Evolutionary conservation across 164 flowering plant genomes (phyloP), one percentile per base, ranked within the genome.

Genomic region (Umbilicus rupestris): DNA sequence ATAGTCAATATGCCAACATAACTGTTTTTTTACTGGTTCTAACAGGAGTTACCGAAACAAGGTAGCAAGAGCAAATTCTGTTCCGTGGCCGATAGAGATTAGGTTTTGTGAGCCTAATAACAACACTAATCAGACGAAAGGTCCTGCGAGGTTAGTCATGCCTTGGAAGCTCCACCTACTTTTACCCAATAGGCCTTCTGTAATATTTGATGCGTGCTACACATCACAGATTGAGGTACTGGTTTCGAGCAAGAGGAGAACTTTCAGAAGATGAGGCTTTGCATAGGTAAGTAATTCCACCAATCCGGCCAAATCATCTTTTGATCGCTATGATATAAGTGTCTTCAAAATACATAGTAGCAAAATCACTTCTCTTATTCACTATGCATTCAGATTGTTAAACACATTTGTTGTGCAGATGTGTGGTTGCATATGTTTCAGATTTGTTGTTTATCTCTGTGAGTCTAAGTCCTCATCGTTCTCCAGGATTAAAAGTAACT

Each of bases 341-440:
- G 28, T 49, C 57, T 20, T 10, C 28, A 9, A n/a, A 17, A 24
- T 35, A 17, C 31, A 5, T 16, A 33, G 37, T 24, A 41, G 44
- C 7, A 12, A 55, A 50, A 33, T 26, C 24, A 3, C 37, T 35
- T 33, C 26, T 64, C 30, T 9, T 41, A 41, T 10, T 41, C 5
- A 0, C 7, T 66, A n/a, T 12, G 3, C n/a, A 0, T 46, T 66
- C 19, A 20, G 5, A 62, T n/a, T 16, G 22, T 42, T 28, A 50
- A 14, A 12, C n/a, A 12, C 28, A 3, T 20, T 14, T 75, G 57
- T 69, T 17, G 66, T 79, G 79, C 92, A 94, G 98, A 76, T 94
- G 98, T 70, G 97, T 82, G 20, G 90, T 76, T 16, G 98, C 96
- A 31, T 94, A 79, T 79, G 81, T 89, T 59, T 94, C 98, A 52